Conservation (phyloP, 345 rosid genomes). For the Camelina hispida region DNA sequence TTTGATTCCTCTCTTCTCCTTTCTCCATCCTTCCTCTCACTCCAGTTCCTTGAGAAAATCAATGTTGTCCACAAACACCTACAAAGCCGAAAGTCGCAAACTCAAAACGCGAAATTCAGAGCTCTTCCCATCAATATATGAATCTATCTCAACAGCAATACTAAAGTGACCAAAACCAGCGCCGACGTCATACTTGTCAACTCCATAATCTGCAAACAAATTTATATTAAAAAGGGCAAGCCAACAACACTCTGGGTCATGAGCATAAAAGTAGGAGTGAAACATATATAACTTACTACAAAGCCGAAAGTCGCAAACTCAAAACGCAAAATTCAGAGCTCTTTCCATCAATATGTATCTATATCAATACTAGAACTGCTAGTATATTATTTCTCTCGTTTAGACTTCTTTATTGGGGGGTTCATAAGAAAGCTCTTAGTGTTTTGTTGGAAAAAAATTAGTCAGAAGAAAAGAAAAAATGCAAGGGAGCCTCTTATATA, state of each 20-base stretch:
- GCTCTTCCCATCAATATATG: slow-evolving; percentile 15
- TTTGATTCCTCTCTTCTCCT: slow-evolving; percentile 23
- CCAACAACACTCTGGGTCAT: not conserved
- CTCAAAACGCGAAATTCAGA: slow-evolving; percentile 3
- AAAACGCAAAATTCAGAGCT: too few species aligned
- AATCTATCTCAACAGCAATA: slow-evolving; percentile 66
- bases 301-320: too few species aligned
- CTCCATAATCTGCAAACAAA: slow-evolving; percentile 78
- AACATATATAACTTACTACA: too few species aligned
- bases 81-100: slow-evolving; percentile 15
- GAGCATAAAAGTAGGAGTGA: too few species aligned
- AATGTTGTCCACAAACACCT: slow-evolving; percentile 94
- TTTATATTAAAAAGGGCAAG: not conserved
- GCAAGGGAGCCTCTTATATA: too few species aligned
- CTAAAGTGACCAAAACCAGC: slow-evolving; percentile 97
- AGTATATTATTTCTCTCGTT: too few species aligned
- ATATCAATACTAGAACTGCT: too few species aligned
- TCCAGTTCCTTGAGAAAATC: slow-evolving; percentile 92
- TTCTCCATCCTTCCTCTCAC: slow-evolving; percentile 51
- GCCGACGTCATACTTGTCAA: slow-evolving; percentile 89
- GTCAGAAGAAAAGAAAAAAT: too few species aligned
- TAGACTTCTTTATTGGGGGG: too few species aligned
- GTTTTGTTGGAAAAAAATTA: too few species aligned
- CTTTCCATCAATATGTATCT: too few species aligned
- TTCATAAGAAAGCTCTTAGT: too few species aligned